phyloP scores from a whole-genome alignment of 164 flowering plant species.

The Amborella trichopoda region DNA sequence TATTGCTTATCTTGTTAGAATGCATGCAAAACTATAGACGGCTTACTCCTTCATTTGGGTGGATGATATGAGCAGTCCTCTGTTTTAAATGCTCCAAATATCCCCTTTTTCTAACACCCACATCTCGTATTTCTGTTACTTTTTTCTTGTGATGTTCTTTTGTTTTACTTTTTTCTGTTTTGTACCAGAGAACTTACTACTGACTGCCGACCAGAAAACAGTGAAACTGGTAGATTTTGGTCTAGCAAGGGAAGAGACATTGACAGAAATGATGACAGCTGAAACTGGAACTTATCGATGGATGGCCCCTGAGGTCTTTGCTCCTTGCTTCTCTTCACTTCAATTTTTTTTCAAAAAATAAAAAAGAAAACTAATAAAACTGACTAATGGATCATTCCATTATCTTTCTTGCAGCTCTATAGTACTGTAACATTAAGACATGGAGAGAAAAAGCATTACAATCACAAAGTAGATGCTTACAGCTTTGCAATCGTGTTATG shows the following conservation, averaged over 20 bases:
- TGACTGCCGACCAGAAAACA: slow-evolving; percentile 74
- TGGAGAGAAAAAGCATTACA: slow-evolving; percentile 97
- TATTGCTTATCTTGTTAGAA: too few species aligned
- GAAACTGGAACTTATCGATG: slow-evolving; percentile 95
- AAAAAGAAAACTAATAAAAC: too few species aligned
- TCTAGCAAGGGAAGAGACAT: slow-evolving; percentile 85
- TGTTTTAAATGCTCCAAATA: too few species aligned
- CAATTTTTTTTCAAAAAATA: neutral
- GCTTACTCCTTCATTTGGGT: too few species aligned
- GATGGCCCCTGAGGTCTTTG: slow-evolving; percentile 97
- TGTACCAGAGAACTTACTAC: slow-evolving; percentile 64
- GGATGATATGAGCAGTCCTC: too few species aligned
- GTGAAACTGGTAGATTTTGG: slow-evolving; percentile 93
- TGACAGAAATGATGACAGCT: slow-evolving; percentile 97
- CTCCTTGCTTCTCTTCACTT: slow-evolving; percentile 1
- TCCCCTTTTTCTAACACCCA: too few species aligned
- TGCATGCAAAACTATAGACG: too few species aligned
- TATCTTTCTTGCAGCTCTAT: slow-evolving; percentile 45
- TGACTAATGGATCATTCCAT: neutral
- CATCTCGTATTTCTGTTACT: too few species aligned
- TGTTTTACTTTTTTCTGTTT: slow-evolving; percentile 1
- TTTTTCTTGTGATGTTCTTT: too few species aligned
- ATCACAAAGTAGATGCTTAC: slow-evolving; percentile 85
- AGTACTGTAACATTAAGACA: slow-evolving; percentile 91
- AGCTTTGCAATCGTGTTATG: slow-evolving; percentile 94